Conservation (phyloP, 1,284 basidiomycete genomes). For the Rhizoctonia solani region DNA sequence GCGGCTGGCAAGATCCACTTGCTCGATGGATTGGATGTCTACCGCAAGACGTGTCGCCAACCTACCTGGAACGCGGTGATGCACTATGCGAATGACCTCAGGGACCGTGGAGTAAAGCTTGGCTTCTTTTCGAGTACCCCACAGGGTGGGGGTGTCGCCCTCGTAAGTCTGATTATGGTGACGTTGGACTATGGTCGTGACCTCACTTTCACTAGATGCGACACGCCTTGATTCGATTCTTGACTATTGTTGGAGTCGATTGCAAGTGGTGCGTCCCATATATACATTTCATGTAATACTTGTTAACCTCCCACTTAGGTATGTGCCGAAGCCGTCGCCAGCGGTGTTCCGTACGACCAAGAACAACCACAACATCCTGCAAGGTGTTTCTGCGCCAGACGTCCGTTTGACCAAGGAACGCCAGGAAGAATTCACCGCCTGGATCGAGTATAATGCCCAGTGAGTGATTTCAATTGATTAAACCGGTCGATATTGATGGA, state of each 20-base stretch:
- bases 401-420: conserved; percentile 74
- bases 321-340: conserved; percentile 83
- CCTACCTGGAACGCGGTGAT: conserved; percentile 77
- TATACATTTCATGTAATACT: conserved; percentile 40
- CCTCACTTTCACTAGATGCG: conserved; percentile 64
- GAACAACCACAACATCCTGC: conserved; percentile 86
- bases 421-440: conserved; percentile 69
- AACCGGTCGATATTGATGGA: not conserved
- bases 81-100: conserved; percentile 79
- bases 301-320: conserved; percentile 54
- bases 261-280: conserved; percentile 63
- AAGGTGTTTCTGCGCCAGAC: conserved; percentile 77
- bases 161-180: conserved; percentile 55
- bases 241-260: conserved; percentile 76
- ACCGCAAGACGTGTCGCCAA: conserved; percentile 63
- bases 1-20: conserved; percentile 78
- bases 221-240: conserved; percentile 83
- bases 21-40: conserved; percentile 74
- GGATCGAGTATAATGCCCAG: conserved; percentile 76
- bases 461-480: not conserved
- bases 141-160: conserved; percentile 87
- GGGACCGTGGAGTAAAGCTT: conserved; percentile 80
- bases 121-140: conserved; percentile 90
- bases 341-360: conserved; percentile 88
- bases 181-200: not conserved